phyloP scores from a whole-genome alignment of 352 stramenopile species.

The Phytophthora ohioensis region DNA sequence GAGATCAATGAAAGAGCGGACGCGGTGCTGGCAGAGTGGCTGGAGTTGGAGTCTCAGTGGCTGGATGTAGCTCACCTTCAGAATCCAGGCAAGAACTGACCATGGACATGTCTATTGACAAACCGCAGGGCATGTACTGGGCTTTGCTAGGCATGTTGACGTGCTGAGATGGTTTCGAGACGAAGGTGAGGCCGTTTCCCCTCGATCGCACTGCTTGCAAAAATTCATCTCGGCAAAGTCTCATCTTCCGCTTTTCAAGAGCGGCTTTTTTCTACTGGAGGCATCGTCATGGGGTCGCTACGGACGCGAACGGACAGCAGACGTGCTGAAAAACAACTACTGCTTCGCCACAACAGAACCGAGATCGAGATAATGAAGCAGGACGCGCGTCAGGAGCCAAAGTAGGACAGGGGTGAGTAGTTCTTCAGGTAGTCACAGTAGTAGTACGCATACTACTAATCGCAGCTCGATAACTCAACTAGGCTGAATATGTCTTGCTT shows the following conservation, averaged over 20 bases:
- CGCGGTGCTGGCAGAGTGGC: neutral
- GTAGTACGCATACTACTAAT: too few species aligned
- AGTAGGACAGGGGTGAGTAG: too few species aligned
- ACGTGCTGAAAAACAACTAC: too few species aligned
- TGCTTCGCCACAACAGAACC: too few species aligned
- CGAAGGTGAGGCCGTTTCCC: neutral
- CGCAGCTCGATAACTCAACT: too few species aligned
- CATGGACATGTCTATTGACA: neutral
- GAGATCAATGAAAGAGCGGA: neutral
- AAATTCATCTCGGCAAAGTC: neutral
- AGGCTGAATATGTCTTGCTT: too few species aligned
- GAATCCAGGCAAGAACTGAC: neutral
- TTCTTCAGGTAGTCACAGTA: too few species aligned
- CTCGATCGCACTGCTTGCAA: neutral
- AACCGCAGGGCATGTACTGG: slow-evolving; percentile 5
- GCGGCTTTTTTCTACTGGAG: too few species aligned
- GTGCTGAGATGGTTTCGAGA: slow-evolving; percentile 16
- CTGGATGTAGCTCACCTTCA: slow-evolving; percentile 8
- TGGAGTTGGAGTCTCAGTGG: slow-evolving; percentile 11
- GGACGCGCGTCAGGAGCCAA: too few species aligned
- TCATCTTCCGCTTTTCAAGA: neutral
- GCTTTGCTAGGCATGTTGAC: slow-evolving; percentile 10
- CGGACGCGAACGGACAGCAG: too few species aligned
- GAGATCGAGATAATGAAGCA: too few species aligned
- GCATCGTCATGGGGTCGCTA: too few species aligned